Evolutionary conservation across 176 grass and related monocot genomes (phyloP).

Genomic region (Oryza rufipogon): DNA sequence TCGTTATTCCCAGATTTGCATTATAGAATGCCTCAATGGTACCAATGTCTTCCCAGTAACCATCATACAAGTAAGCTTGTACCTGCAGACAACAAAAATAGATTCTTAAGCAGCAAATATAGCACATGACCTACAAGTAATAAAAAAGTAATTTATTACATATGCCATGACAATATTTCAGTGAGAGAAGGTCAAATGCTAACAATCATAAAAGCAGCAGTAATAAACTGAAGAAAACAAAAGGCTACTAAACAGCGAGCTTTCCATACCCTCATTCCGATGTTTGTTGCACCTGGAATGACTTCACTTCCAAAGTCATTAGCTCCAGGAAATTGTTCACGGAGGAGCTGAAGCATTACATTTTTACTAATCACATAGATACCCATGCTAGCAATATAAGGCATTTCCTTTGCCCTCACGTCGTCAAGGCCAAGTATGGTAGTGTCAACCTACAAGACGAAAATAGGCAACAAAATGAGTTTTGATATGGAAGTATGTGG

Average conservation of each 20-base stretch:
- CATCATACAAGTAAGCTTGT: constrained; percentile 94
- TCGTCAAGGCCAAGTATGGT: constrained; percentile 89
- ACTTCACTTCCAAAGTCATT: constrained; percentile 99
- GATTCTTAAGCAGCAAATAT: constrained; percentile 20
- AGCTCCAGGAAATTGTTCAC: constrained; percentile 70
- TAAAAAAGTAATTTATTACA: not conserved
- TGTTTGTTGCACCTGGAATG: constrained; percentile 91
- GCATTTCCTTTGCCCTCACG: constrained; percentile 82
- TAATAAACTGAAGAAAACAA: constrained; percentile 26
- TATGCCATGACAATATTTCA: not conserved
- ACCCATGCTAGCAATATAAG: constrained; percentile 98
- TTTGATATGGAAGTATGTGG: constrained; percentile 22
- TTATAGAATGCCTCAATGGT: constrained; percentile 91
- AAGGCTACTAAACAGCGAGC: not conserved
- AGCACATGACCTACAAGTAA: not conserved
- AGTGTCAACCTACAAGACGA: constrained; percentile 77
- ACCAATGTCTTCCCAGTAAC: constrained; percentile 99
- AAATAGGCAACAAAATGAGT: constrained; percentile 32
- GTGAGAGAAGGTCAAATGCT: constrained; percentile 16
- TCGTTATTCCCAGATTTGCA: constrained; percentile 95
- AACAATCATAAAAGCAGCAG: constrained; percentile 9
- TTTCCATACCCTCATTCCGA: constrained; percentile 86
- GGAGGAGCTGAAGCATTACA: constrained; percentile 87
- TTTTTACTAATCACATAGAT: constrained; percentile 98
- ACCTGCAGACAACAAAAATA: constrained; percentile 52